These are phyloP conservation scores for Malassezia globosa DNA, from an alignment of 1,284 basidiomycete species.

Conservation along the genomic window DNA sequence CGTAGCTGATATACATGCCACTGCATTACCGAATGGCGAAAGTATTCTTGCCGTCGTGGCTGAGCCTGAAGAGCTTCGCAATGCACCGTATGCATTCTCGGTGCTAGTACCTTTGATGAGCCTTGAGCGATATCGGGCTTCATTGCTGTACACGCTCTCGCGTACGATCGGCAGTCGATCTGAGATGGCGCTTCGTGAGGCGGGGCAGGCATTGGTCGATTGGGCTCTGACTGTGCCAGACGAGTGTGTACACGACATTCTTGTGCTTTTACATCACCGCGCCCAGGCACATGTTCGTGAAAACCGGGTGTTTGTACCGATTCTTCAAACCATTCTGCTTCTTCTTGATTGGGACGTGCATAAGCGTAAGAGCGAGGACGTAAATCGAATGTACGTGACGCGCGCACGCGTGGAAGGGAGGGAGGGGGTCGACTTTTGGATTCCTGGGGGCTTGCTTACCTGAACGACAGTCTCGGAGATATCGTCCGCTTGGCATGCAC, in stretches of 20 bases:
- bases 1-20: conserved; percentile 3
- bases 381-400: neutral
- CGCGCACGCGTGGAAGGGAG: too few relatives aligned
- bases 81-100: conserved; percentile 6
- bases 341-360: conserved; percentile 25
- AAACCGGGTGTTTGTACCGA: conserved; percentile 28
- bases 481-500: neutral
- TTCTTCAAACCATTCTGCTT: conserved; percentile 19
- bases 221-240: neutral
- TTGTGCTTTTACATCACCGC: conserved; percentile 16
- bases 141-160: neutral
- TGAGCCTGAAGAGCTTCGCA: neutral
- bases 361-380: too few relatives aligned
- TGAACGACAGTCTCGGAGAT: neutral
- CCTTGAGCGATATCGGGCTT: neutral
- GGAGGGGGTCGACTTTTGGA: neutral
- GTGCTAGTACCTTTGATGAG: neutral
- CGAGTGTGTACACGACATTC: conserved; percentile 1
- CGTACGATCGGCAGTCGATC: conserved; percentile 4
- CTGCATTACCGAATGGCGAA: conserved; percentile 11
- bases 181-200: conserved; percentile 8
- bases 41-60: neutral
- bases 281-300: conserved; percentile 20
- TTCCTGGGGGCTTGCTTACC: too few relatives aligned
- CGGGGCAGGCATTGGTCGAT: conserved; percentile 1